Conservation (phyloP, 2,329 filamentous ascomycete species). For the Uncinocarpus reesii region DNA sequence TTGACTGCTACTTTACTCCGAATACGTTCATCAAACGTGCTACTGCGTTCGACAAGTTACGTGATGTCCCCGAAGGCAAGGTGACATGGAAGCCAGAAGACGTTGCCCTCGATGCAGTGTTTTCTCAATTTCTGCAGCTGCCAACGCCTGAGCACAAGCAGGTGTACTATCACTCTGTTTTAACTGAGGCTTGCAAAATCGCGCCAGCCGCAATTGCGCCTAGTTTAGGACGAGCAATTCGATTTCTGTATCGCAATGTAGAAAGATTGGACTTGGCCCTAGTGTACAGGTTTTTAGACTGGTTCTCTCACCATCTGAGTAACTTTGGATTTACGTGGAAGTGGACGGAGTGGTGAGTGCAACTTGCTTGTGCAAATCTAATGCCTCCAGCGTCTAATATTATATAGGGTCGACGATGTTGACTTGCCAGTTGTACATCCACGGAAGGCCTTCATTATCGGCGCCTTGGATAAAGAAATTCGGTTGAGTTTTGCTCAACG, state of each 20-base stretch:
- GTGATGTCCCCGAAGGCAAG: constrained; percentile 52
- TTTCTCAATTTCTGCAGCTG: constrained; percentile 85
- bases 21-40: constrained; percentile 88
- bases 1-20: constrained; percentile 87
- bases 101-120: constrained; percentile 92
- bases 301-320: constrained; percentile 95
- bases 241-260: constrained; percentile 75
- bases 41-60: constrained; percentile 81
- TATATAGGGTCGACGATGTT: constrained; percentile 62
- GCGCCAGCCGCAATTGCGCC: constrained; percentile 94
- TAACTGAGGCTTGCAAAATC: constrained; percentile 92
- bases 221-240: constrained; percentile 82
- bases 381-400: neutral
- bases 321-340: constrained; percentile 99
- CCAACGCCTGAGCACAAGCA: constrained; percentile 83
- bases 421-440: constrained; percentile 66
- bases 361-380: neutral
- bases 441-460: constrained; percentile 84
- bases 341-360: constrained; percentile 79
- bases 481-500: constrained; percentile 90
- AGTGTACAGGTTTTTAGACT: constrained; percentile 79
- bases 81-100: constrained; percentile 97
- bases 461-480: constrained; percentile 91
- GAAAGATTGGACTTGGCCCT: constrained; percentile 80
- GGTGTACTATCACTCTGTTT: constrained; percentile 89